A percentile compares a stretch with the other conserved stretches of the same genome.
Evolutionary conservation across 441 rosid genomes (phyloP).

Genomic region (Euphorbia corollata): DNA sequence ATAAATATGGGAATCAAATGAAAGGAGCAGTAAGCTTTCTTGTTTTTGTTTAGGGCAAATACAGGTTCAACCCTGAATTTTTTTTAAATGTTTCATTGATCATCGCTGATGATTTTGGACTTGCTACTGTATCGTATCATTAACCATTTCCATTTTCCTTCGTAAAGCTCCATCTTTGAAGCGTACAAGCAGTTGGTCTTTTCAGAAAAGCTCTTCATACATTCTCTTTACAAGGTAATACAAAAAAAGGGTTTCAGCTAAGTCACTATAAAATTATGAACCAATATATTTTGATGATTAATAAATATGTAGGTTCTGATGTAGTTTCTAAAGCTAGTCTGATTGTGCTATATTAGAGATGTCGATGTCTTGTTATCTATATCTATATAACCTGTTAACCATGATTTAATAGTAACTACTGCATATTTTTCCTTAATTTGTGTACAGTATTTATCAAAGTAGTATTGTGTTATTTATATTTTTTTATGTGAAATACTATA

Average conservation of each 20-base stretch:
- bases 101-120: too few relatives aligned
- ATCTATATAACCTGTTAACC: too few relatives aligned
- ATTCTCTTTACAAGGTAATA: constrained; percentile 70
- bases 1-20: constrained; percentile 58
- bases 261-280: too few relatives aligned
- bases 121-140: too few relatives aligned
- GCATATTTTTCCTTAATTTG: too few relatives aligned
- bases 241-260: background rate
- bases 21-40: constrained; percentile 50
- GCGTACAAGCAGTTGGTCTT: constrained; percentile 70
- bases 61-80: too few relatives aligned
- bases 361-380: constrained; percentile 52
- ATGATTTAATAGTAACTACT: too few relatives aligned
- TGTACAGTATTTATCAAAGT: too few relatives aligned
- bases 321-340: constrained; percentile 72
- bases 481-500: too few relatives aligned
- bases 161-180: constrained; percentile 46
- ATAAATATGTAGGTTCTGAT: constrained; percentile 50
- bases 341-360: constrained; percentile 74
- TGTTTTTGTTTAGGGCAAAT: constrained; percentile 11
- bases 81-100: background rate
- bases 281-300: too few relatives aligned
- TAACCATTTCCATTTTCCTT: too few relatives aligned
- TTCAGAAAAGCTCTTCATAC: constrained; percentile 84
- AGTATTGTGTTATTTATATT: too few relatives aligned